Conservation (phyloP, 805 yeast genomes). For the Maudiozyma turicensis region DNA sequence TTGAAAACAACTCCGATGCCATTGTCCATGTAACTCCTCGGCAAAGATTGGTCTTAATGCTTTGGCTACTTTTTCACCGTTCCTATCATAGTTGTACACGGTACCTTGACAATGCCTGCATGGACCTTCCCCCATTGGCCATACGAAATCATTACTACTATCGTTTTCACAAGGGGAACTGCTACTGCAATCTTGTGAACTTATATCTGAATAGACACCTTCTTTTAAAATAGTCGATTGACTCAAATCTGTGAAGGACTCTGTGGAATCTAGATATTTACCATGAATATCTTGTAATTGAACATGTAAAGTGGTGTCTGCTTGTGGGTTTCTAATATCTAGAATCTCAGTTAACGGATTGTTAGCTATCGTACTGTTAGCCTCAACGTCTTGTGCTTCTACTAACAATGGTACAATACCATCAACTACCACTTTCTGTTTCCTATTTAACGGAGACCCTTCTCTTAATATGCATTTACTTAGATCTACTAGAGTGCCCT, state of each 20-base stretch:
- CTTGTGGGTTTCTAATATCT: no score
- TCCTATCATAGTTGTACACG: background rate
- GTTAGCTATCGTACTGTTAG: no score
- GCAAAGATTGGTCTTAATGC: constrained; percentile 1
- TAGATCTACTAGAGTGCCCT: background rate
- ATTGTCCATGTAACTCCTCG: constrained; percentile 68
- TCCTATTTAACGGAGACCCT: background rate
- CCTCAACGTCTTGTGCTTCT: background rate
- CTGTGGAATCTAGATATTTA: background rate
- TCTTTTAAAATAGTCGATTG: background rate
- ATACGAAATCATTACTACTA: background rate
- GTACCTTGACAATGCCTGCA: constrained; percentile 58
- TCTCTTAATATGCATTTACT: background rate
- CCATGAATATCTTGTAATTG: background rate
- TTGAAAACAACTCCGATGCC: constrained; percentile 84
- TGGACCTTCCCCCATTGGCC: constrained; percentile 58
- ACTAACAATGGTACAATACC: background rate
- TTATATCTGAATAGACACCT: background rate
- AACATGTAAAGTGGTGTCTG: background rate
- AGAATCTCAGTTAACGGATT: no score
- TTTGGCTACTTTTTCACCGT: background rate
- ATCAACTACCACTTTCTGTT: background rate
- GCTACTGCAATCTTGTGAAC: background rate
- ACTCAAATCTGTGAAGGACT: background rate
- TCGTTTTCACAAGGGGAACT: no score